phyloP scores from a whole-genome alignment of 805 yeast species.

The Allodekkera sacchari region DNA sequence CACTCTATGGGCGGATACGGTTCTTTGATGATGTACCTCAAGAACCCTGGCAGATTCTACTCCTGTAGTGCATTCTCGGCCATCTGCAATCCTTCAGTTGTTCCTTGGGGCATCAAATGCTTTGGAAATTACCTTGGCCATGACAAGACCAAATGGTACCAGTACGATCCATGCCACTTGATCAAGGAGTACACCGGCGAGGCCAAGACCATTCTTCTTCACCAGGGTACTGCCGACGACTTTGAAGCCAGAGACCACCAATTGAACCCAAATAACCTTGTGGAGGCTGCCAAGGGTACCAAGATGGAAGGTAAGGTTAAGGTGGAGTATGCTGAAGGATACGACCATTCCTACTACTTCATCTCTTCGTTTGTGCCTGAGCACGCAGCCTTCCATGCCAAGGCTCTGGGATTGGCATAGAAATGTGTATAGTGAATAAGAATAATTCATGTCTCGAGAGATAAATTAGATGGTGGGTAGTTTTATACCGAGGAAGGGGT shows the following conservation, averaged over 20 bases:
- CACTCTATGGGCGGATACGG: constrained; percentile 99
- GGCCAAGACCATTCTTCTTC: constrained; percentile 59
- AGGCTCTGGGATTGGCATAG: constrained; percentile 29
- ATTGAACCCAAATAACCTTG: constrained; percentile 67
- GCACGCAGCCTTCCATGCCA: constrained; percentile 85
- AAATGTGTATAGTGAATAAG: too few species aligned
- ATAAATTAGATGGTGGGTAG: too few species aligned
- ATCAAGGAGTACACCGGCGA: constrained; percentile 49
- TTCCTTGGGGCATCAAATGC: constrained; percentile 86
- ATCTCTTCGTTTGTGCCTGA: constrained; percentile 69
- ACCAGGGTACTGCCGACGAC: constrained; percentile 74
- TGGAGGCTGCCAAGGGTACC: constrained; percentile 49
- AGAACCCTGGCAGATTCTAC: constrained; percentile 62
- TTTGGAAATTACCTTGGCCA: constrained; percentile 71
- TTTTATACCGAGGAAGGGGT: too few species aligned
- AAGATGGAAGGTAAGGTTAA: constrained; percentile 53
- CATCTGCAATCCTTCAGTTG: constrained; percentile 65
- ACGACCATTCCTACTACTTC: constrained; percentile 88
- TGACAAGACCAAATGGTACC: constrained; percentile 52
- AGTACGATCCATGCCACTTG: constrained; percentile 81
- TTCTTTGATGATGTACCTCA: constrained; percentile 60
- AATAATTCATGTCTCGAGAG: too few species aligned
- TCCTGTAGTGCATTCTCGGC: constrained; percentile 91
- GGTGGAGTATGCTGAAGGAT: constrained; percentile 64
- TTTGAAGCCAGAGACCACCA: constrained; percentile 48